A percentile compares a stretch with the other conserved stretches of the same genome.
These are phyloP conservation scores for Ustilago esculenta DNA, from an alignment of 1,284 basidiomycete species.

Conservation along the genomic window DNA sequence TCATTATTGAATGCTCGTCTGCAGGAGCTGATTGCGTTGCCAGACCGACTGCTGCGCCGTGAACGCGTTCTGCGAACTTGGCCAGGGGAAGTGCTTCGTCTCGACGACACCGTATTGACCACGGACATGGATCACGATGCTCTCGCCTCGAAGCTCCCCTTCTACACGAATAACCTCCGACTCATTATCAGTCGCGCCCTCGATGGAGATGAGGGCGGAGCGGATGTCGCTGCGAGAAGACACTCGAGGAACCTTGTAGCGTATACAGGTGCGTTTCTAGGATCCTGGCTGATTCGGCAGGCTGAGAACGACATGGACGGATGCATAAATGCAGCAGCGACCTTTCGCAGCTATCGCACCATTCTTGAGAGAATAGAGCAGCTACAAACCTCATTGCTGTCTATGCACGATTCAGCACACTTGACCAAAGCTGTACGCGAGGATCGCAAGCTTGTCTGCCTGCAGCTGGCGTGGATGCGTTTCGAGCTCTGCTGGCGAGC, in stretches of 20 bases:
- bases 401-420: conserved; percentile 1
- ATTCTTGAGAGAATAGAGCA: conserved; percentile 26
- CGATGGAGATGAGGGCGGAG: background rate
- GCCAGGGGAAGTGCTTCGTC: conserved; percentile 23
- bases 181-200: conserved; percentile 20
- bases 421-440: conserved; percentile 1
- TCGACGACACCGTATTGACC: conserved; percentile 29
- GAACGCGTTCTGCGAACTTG: conserved; percentile 19
- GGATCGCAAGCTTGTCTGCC: conserved; percentile 17
- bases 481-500: conserved; percentile 55
- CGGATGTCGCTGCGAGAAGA: background rate
- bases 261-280: conserved; percentile 26
- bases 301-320: background rate
- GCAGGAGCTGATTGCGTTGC: conserved; percentile 16
- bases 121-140: conserved; percentile 27
- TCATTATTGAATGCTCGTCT: conserved; percentile 20
- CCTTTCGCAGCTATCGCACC: conserved; percentile 29
- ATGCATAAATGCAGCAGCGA: background rate
- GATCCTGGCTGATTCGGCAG: conserved; percentile 27
- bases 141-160: conserved; percentile 16
- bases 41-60: conserved; percentile 25
- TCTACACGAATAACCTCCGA: conserved; percentile 24
- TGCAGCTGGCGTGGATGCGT: conserved; percentile 53
- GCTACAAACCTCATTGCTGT: conserved; percentile 26
- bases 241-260: conserved; percentile 10